These are phyloP conservation scores for Aspergillus sojae DNA, from an alignment of 2,329 filamentous ascomycete genomes.

Conservation along the genomic window DNA sequence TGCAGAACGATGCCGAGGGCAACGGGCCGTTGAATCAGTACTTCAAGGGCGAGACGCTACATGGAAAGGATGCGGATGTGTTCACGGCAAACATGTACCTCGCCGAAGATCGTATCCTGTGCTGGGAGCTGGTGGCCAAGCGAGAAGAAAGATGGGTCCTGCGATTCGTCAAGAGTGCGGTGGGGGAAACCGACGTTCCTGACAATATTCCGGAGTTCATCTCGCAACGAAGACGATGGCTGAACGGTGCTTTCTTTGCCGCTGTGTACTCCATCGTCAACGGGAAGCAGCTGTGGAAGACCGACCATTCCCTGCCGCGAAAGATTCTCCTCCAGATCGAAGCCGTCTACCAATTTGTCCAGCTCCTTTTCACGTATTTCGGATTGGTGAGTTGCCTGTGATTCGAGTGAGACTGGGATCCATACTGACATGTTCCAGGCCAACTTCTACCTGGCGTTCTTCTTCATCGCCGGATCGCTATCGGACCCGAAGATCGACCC, in stretches of 20 bases:
- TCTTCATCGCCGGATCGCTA: conserved; percentile 92
- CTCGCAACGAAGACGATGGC: conserved; percentile 92
- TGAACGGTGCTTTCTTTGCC: conserved; percentile 98
- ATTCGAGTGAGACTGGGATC: background rate
- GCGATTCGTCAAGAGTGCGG: conserved; percentile 96
- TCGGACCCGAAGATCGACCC: conserved; percentile 79
- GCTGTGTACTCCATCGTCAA: conserved; percentile 97
- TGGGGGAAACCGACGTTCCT: conserved; percentile 96
- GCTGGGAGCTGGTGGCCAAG: conserved; percentile 97
- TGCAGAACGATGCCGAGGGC: conserved; percentile 95
- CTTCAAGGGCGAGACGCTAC: conserved; percentile 97
- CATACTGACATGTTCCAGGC: conserved; percentile 51
- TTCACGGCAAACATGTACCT: conserved; percentile 99
- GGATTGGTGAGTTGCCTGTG: conserved; percentile 61
- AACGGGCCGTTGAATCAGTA: conserved; percentile 96
- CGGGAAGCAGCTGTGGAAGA: conserved; percentile 88
- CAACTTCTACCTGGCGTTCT: conserved; percentile 99
- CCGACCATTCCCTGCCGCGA: conserved; percentile 85
- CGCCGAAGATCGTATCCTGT: conserved; percentile 97
- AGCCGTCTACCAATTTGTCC: conserved; percentile 91
- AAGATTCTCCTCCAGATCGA: conserved; percentile 94
- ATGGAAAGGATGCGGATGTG: conserved; percentile 93
- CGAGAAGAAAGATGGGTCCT: conserved; percentile 92
- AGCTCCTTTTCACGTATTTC: conserved; percentile 95
- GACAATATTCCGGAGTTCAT: conserved; percentile 92